These are phyloP conservation scores for Betula pendula DNA, from an alignment of 306 rosid genomes.

Conservation along the genomic window DNA sequence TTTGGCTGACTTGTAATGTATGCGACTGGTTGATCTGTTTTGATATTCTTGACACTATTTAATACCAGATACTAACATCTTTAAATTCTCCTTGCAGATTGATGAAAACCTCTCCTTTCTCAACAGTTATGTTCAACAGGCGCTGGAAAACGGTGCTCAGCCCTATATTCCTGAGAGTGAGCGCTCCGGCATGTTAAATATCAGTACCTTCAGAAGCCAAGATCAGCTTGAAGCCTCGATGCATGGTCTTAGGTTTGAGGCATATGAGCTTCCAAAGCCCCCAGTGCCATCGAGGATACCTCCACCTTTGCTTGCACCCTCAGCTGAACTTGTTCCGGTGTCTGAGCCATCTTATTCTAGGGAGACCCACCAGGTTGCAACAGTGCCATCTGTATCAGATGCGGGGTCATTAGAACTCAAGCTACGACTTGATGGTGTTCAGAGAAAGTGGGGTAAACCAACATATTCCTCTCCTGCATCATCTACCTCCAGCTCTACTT, in stretches of 20 bases:
- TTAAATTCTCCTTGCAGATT: conserved; percentile 46
- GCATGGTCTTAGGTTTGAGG: conserved; percentile 80
- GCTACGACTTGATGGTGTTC: conserved; percentile 87
- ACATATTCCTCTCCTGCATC: conserved; percentile 53
- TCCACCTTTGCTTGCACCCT: conserved; percentile 43
- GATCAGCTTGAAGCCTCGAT: conserved; percentile 59
- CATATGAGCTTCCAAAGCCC: conserved; percentile 77
- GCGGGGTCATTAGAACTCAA: conserved; percentile 59
- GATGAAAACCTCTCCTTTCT: conserved; percentile 73
- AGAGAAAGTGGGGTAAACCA: conserved; percentile 81
- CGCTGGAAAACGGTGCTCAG: conserved; percentile 77
- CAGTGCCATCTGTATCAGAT: conserved; percentile 51
- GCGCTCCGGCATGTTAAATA: conserved; percentile 48
- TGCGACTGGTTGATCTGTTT: not conserved
- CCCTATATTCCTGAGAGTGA: conserved; percentile 70
- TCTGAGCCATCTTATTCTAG: conserved; percentile 58
- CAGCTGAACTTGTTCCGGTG: conserved; percentile 69
- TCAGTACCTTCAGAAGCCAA: conserved; percentile 51
- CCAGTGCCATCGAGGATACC: conserved; percentile 46
- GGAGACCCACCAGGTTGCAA: conserved; percentile 53
- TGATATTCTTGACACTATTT: conserved; percentile 6
- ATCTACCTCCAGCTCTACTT: conserved; percentile 42
- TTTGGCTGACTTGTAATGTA: not conserved
- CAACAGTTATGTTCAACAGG: conserved; percentile 52
- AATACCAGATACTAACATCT: conserved; percentile 16